phyloP scores from a whole-genome alignment of 2,329 filamentous ascomycete species.

The Penicillium italicum region DNA sequence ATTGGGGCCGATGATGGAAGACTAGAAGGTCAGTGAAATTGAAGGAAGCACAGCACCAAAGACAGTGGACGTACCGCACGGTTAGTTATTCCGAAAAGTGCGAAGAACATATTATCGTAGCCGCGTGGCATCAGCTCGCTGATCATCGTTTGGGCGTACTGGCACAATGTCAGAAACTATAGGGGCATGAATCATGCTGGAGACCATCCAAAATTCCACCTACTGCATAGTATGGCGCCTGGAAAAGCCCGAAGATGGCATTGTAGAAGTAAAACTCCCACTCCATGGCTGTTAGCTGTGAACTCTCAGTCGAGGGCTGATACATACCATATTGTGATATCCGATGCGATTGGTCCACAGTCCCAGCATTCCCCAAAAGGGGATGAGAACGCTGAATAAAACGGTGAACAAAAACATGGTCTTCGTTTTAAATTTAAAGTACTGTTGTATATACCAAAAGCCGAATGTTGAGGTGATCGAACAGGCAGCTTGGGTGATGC shows the following conservation, averaged over 20 bases:
- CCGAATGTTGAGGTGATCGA: slow-evolving; percentile 41
- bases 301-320: neutral
- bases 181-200: neutral
- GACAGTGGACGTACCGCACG: slow-evolving; percentile 35
- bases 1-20: slow-evolving; percentile 44
- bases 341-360: slow-evolving; percentile 40
- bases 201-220: neutral
- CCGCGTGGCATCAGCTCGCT: slow-evolving; percentile 43
- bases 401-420: slow-evolving; percentile 44
- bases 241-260: slow-evolving; percentile 42
- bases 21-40: slow-evolving; percentile 25
- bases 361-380: slow-evolving; percentile 44
- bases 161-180: neutral
- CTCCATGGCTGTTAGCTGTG: slow-evolving; percentile 16
- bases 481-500: slow-evolving; percentile 38
- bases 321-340: slow-evolving; percentile 37
- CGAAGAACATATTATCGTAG: slow-evolving; percentile 47
- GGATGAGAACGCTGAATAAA: slow-evolving; percentile 42
- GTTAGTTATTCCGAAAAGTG: slow-evolving; percentile 45
- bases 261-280: slow-evolving; percentile 47
- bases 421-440: slow-evolving; percentile 42
- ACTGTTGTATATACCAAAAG: slow-evolving; percentile 44
- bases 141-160: slow-evolving; percentile 46
- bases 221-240: slow-evolving; percentile 44
- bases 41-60: neutral